Conservation (phyloP, 1,284 basidiomycete species). For the Trametes hirsuta region DNA sequence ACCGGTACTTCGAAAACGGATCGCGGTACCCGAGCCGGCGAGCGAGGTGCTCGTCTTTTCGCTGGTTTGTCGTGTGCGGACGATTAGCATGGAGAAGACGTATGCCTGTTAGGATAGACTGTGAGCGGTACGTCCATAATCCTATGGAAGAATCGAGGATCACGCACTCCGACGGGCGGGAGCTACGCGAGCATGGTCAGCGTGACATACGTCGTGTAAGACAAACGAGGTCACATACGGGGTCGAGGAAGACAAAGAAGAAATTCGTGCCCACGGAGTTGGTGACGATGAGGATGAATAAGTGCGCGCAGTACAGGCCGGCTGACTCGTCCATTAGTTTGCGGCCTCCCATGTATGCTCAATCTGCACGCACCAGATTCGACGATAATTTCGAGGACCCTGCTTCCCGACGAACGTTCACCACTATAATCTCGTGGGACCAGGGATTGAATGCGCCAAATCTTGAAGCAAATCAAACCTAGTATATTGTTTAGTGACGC, state of each 20-base stretch:
- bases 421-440: neutral
- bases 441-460: neutral
- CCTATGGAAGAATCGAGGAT: no score
- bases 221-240: neutral
- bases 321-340: neutral
- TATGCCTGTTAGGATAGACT: neutral
- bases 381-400: constrained; percentile 8
- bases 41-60: neutral
- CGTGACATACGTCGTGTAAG: neutral
- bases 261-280: neutral
- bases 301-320: constrained; percentile 5
- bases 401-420: neutral
- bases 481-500: no score
- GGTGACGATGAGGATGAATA: constrained; percentile 7
- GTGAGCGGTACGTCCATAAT: neutral
- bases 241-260: constrained; percentile 9
- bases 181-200: neutral
- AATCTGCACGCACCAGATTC: neutral
- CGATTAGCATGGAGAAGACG: constrained; percentile 1
- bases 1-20: constrained; percentile 7
- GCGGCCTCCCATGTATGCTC: no score
- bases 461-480: constrained; percentile 6
- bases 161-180: constrained; percentile 1
- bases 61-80: neutral
- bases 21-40: neutral